A percentile compares a stretch with the other conserved stretches of the same genome.
Evolutionary conservation across 257 asterid genomes (phyloP).

Genomic region (Mentha longifolia): DNA sequence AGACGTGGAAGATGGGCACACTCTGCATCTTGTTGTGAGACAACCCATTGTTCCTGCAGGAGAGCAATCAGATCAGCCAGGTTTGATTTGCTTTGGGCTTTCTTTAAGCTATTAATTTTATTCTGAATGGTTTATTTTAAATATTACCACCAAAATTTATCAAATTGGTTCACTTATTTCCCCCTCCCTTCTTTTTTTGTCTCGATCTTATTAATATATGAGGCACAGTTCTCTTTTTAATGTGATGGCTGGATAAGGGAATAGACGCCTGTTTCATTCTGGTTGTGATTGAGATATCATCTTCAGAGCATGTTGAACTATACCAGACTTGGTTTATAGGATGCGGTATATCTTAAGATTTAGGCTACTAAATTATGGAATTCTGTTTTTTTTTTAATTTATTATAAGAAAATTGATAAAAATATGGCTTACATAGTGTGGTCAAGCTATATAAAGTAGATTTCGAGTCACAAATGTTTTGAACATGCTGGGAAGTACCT

Average conservation of each 20-base stretch:
- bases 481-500: not conserved
- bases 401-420: not conserved
- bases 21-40: slow-evolving; percentile 90
- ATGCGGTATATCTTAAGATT: not conserved
- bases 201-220: slow-evolving; percentile 10
- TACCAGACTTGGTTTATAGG: not conserved
- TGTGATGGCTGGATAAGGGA: slow-evolving; percentile 14
- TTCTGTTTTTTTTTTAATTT: not conserved
- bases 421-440: slow-evolving; percentile 11
- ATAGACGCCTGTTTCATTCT: not conserved
- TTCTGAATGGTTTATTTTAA: slow-evolving; percentile 12
- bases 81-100: slow-evolving; percentile 44
- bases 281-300: not conserved
- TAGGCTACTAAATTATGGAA: not conserved
- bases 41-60: slow-evolving; percentile 64
- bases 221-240: not conserved
- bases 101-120: slow-evolving; percentile 7
- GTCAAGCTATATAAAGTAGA: not conserved
- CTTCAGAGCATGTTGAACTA: not conserved
- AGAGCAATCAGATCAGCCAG: slow-evolving; percentile 60
- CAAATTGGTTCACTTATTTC: not conserved
- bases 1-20: slow-evolving; percentile 99
- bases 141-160: not conserved
- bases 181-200: not conserved
- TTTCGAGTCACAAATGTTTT: not conserved